phyloP scores from a whole-genome alignment of 495 filamentous ascomycete genomes.

The Talaromyces thailandensis region DNA sequence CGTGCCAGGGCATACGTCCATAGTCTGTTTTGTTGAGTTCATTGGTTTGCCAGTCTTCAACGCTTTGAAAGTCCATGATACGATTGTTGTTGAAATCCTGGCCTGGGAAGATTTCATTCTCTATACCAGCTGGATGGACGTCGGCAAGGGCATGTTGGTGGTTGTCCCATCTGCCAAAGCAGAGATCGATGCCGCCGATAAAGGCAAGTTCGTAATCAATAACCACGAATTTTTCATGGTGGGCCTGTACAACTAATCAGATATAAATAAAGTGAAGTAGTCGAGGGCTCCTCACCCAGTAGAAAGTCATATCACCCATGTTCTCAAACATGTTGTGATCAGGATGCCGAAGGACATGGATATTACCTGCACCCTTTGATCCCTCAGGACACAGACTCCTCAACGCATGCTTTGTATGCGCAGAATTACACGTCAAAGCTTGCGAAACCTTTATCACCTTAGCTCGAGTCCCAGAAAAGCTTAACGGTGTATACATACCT shows the following conservation, averaged over 20 bases:
- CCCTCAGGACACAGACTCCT: conserved; percentile 74
- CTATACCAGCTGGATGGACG: conserved; percentile 74
- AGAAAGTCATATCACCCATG: conserved; percentile 91
- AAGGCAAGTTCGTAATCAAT: conserved; percentile 87
- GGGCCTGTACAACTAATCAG: conserved; percentile 42
- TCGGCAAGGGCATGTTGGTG: conserved; percentile 81
- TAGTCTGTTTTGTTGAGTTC: conserved; percentile 88
- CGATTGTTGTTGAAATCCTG: conserved; percentile 96
- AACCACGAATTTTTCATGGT: conserved; percentile 95
- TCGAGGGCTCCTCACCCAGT: conserved; percentile 52
- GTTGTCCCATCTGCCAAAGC: conserved; percentile 88
- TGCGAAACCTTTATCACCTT: conserved; percentile 42
- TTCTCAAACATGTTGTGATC: conserved; percentile 95
- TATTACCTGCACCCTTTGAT: conserved; percentile 73
- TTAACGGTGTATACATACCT: conserved; percentile 39
- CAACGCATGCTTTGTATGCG: conserved; percentile 84
- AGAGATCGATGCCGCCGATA: conserved; percentile 90
- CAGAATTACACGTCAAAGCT: conserved; percentile 85
- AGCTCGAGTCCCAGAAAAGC: conserved; percentile 2
- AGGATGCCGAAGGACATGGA: conserved; percentile 81
- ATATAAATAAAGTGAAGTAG: background rate
- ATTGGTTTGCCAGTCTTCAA: conserved; percentile 86
- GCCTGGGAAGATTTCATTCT: conserved; percentile 82
- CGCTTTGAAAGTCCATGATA: conserved; percentile 90
- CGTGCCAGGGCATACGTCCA: conserved; percentile 96